Evolutionary conservation across 441 rosid genomes (phyloP), one percentile per base, ranked within the genome.

Genomic region (Geranium incanum): DNA sequence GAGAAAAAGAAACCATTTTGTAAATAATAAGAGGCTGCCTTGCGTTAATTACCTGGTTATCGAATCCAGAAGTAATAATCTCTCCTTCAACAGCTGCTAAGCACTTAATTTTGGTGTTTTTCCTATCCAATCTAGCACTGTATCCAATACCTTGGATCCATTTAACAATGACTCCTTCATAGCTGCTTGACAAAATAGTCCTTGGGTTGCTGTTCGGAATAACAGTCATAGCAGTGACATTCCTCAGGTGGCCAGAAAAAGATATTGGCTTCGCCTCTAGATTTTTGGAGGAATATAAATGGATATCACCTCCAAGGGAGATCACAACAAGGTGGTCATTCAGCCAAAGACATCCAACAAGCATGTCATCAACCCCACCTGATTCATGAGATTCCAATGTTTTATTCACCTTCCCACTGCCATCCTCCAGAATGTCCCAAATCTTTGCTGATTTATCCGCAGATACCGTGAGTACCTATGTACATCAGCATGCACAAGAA

Each of bases 111-210:
- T 82, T 83, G 48, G 80, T 59, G 62, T 74, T 77, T 76, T 75
- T 85, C 82, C 79, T 76, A 48, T 77, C 79, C 67, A 86, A 71
- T 81, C 78, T 84, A 68, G 88, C 83, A 74, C 70, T 72, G 72
- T 75, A 85, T 16, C 93, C 93, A 65, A 76, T 38, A 5, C 90
- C 89, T 77, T 76, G 85, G 70, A 79, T 68, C 93, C 90, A 86
- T 80, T 76, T 84, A 76, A 86, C 75, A 16, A 88, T 78, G 16
- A 79, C 72, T 70, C 89, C 90, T 13, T 86, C 90, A 28, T 85
- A 86, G 84, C 93, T 86, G 73, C 84, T 77, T 62, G 90, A 82
- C 68, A 86, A 63, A 33, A 83, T 78, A 43, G 73, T 75, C 78
- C 81, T 85, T 13, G 77, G 74, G 60, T 67, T 74, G 67, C 70